Evolutionary conservation across 2,329 filamentous ascomycete species (phyloP).

Genomic region (Amphichorda felina): DNA sequence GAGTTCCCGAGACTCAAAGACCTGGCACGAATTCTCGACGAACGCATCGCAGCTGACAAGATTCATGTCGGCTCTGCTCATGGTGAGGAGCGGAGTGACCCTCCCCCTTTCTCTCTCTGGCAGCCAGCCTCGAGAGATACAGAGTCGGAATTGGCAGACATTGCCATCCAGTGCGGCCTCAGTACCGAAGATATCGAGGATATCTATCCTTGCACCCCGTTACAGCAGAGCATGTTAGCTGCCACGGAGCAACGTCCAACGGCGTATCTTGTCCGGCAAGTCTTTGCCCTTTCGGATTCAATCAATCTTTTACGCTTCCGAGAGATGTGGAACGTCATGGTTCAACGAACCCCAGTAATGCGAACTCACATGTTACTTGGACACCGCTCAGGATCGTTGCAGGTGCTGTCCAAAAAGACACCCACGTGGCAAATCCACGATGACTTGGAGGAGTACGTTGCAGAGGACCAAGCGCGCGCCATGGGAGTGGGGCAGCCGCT

Average conservation of each 20-base stretch:
- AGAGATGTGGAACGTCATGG: slow-evolving; percentile 1
- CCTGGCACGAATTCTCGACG: slow-evolving; percentile 3
- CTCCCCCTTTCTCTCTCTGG: slow-evolving; percentile 4
- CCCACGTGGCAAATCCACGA: slow-evolving; percentile 3
- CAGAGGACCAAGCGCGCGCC: slow-evolving; percentile 1
- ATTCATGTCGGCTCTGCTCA: slow-evolving; percentile 1
- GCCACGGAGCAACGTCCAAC: slow-evolving; percentile 3
- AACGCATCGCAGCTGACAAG: neutral
- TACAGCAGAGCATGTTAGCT: slow-evolving; percentile 20
- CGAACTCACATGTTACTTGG: slow-evolving; percentile 5
- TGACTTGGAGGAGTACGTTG: slow-evolving; percentile 3
- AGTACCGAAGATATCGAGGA: slow-evolving; percentile 13
- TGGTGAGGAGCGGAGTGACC: slow-evolving; percentile 1
- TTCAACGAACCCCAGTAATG: neutral
- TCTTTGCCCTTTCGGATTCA: slow-evolving; percentile 2
- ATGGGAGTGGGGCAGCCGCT: slow-evolving; percentile 4
- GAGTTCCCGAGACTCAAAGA: slow-evolving; percentile 2
- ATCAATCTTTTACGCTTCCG: slow-evolving; percentile 3
- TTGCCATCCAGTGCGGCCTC: slow-evolving; percentile 3
- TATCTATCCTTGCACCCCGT: slow-evolving; percentile 20
- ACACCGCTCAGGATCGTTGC: slow-evolving; percentile 1
- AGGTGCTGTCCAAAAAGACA: slow-evolving; percentile 2
- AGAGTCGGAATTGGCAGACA: slow-evolving; percentile 1
- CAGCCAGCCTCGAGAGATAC: slow-evolving; percentile 1
- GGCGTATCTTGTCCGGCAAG: slow-evolving; percentile 4